Evolutionary conservation across 2,329 filamentous ascomycete genomes (phyloP).

Genomic region (Apiospora aurea): DNA sequence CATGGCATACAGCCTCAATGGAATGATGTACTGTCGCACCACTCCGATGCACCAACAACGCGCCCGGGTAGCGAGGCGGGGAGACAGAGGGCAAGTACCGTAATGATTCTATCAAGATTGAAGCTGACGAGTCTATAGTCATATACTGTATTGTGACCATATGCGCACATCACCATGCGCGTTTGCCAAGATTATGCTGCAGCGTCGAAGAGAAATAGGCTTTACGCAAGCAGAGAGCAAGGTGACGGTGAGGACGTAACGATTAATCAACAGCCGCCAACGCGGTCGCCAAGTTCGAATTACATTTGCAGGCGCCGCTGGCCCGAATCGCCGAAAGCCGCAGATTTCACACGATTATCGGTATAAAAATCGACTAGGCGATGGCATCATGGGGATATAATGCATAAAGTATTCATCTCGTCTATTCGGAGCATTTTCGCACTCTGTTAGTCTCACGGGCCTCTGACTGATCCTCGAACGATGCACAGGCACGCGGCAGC

Average conservation of each 20-base stretch:
- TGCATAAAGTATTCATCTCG: constrained; percentile 38
- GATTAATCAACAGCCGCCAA: not conserved
- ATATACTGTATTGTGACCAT: constrained; percentile 1
- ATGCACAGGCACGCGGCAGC: constrained; percentile 36
- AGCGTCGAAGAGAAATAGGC: constrained; percentile 11
- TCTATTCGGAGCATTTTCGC: constrained; percentile 44
- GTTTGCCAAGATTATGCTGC: constrained; percentile 1
- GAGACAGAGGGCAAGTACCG: not conserved
- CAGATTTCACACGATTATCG: constrained; percentile 13
- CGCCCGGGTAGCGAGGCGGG: not conserved
- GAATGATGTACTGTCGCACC: not conserved
- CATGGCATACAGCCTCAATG: not conserved
- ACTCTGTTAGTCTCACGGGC: constrained; percentile 36
- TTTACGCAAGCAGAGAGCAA: not conserved
- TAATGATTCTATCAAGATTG: constrained; percentile 4
- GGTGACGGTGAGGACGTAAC: not conserved
- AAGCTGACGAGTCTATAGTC: not conserved
- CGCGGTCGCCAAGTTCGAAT: not conserved
- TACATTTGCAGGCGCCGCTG: not conserved
- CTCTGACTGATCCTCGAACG: constrained; percentile 39
- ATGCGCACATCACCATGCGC: constrained; percentile 4
- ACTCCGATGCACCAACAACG: not conserved
- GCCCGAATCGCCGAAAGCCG: not conserved
- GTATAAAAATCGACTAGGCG: constrained; percentile 8
- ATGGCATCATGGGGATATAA: constrained; percentile 24